A percentile compares a stretch with the other conserved stretches of the same genome.
These are phyloP conservation scores for Xylariaceae sp. DNA, from an alignment of 2,329 filamentous ascomycete genomes.

Conservation along the genomic window DNA sequence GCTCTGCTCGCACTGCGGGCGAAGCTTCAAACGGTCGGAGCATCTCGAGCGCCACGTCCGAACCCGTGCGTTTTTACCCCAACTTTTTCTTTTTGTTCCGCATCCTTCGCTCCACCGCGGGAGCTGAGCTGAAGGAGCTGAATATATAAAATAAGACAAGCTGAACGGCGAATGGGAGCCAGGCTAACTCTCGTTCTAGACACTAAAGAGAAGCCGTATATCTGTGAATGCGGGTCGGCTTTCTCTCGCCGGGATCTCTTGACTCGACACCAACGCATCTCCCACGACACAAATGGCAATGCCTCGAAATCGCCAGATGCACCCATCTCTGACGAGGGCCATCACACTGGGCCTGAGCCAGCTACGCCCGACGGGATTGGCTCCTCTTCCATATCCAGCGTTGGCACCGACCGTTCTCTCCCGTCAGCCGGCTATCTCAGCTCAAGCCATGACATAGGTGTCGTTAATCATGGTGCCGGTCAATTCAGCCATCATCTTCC, in stretches of 20 bases:
- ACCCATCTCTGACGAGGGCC: slow-evolving; percentile 29
- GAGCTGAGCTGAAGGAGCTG: neutral
- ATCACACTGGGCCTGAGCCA: slow-evolving; percentile 26
- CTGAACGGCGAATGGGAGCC: slow-evolving; percentile 5
- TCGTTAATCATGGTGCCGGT: slow-evolving; percentile 21
- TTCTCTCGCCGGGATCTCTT: slow-evolving; percentile 45
- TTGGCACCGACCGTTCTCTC: slow-evolving; percentile 29
- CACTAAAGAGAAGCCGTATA: slow-evolving; percentile 47
- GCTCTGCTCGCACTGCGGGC: slow-evolving; percentile 40
- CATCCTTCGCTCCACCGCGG: slow-evolving; percentile 19
- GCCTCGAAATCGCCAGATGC: slow-evolving; percentile 29
- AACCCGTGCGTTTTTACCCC: slow-evolving; percentile 40
- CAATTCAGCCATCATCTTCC: slow-evolving; percentile 26
- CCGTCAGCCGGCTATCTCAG: slow-evolving; percentile 25
- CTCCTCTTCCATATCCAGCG: slow-evolving; percentile 33
- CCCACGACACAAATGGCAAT: slow-evolving; percentile 32
- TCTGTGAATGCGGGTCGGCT: slow-evolving; percentile 43
- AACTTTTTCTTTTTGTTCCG: slow-evolving; percentile 21
- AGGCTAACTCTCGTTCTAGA: slow-evolving; percentile 30
- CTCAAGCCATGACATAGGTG: slow-evolving; percentile 20
- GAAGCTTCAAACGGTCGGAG: slow-evolving; percentile 45
- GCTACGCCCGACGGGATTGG: slow-evolving; percentile 29
- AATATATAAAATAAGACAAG: slow-evolving; percentile 7
- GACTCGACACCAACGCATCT: slow-evolving; percentile 43
- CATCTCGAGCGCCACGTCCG: slow-evolving; percentile 46